phyloP scores from a whole-genome alignment of 1,284 basidiomycete genomes.

The Phylloboletellus chloephorus region DNA sequence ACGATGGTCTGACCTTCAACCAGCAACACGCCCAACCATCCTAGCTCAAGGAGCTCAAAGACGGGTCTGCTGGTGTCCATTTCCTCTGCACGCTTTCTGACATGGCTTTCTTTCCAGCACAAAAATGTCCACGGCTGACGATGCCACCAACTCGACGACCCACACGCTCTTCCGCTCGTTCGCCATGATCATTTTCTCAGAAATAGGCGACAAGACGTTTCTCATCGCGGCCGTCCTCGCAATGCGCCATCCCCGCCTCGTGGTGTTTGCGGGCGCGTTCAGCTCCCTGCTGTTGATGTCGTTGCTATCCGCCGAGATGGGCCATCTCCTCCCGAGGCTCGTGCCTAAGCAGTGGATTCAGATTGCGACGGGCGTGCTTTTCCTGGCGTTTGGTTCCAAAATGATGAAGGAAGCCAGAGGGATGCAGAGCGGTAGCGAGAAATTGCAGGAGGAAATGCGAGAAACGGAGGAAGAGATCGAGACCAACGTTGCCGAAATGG shows the following conservation, averaged over 20 bases:
- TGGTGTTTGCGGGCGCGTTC: constrained; percentile 90
- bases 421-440: constrained; percentile 73
- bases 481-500: constrained; percentile 52
- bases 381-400: constrained; percentile 82
- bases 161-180: constrained; percentile 72
- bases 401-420: constrained; percentile 77
- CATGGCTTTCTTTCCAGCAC: constrained; percentile 3
- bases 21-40: neutral
- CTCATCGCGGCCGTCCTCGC: constrained; percentile 96
- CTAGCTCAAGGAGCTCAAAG: constrained; percentile 1
- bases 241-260: constrained; percentile 83
- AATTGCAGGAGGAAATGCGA: constrained; percentile 88
- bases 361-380: constrained; percentile 71
- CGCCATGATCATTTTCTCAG: constrained; percentile 84
- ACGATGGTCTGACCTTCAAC: too few species aligned
- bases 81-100: neutral
- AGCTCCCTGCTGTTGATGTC: constrained; percentile 90
- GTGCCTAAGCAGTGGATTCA: constrained; percentile 81
- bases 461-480: constrained; percentile 89
- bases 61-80: constrained; percentile 5
- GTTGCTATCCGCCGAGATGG: constrained; percentile 81
- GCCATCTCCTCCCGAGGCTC: constrained; percentile 77
- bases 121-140: constrained; percentile 20
- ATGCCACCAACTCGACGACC: constrained; percentile 16
- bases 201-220: constrained; percentile 98